Conservation (phyloP, 2,329 filamentous ascomycete species). For the Ophiocordyceps robertsii region DNA sequence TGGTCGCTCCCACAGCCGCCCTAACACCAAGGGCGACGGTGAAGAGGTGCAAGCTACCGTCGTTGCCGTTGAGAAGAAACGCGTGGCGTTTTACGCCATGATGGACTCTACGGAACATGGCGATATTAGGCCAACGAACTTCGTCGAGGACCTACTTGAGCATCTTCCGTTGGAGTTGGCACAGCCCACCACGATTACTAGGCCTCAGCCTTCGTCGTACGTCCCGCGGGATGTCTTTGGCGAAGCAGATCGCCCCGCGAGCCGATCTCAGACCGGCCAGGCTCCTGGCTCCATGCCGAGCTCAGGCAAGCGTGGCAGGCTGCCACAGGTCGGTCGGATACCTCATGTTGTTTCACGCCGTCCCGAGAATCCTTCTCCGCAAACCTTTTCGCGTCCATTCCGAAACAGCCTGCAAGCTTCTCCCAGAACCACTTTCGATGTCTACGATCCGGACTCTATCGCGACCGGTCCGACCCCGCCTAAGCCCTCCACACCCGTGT, state of each 20-base stretch:
- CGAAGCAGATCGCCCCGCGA: background rate
- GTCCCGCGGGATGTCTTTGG: no score
- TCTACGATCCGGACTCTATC: slow-evolving; percentile 22
- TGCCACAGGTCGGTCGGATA: slow-evolving; percentile 75
- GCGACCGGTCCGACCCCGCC: slow-evolving; percentile 34
- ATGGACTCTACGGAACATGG: slow-evolving; percentile 46
- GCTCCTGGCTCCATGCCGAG: background rate
- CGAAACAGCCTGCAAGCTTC: slow-evolving; percentile 31
- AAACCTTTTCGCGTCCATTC: slow-evolving; percentile 81
- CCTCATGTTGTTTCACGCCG: slow-evolving; percentile 65
- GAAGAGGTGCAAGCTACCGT: slow-evolving; percentile 31
- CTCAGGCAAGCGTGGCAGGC: slow-evolving; percentile 34
- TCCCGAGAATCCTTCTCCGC: slow-evolving; percentile 52
- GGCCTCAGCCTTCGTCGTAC: background rate
- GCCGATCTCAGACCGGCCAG: background rate
- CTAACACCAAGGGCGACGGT: slow-evolving; percentile 25
- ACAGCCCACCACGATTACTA: background rate
- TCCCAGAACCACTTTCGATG: slow-evolving; percentile 16
- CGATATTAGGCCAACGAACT: slow-evolving; percentile 25
- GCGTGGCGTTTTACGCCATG: slow-evolving; percentile 47
- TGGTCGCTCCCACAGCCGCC: slow-evolving; percentile 35
- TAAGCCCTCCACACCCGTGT: slow-evolving; percentile 21
- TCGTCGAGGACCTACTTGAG: slow-evolving; percentile 22
- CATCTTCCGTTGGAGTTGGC: no score
- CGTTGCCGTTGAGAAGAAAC: slow-evolving; percentile 34